Percentiles rank a stretch among this genome's conserved stretches.
phyloP scores from a whole-genome alignment of 2,329 filamentous ascomycete species.

The Penicillium frequentans region DNA sequence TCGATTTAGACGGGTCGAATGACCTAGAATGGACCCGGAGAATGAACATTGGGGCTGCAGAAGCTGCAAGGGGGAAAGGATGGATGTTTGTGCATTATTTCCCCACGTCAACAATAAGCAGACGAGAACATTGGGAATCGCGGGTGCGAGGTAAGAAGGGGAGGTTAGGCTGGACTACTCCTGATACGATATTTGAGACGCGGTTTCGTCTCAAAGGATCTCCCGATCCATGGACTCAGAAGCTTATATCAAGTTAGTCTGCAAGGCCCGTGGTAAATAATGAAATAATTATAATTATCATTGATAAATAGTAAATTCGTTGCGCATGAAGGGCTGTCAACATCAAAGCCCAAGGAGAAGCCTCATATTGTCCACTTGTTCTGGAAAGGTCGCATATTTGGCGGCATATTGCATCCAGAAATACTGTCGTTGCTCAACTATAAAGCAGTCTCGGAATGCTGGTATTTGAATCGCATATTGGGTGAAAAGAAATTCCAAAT shows the following conservation, averaged over 20 bases:
- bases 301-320: background rate
- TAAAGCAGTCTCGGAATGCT: constrained; percentile 15
- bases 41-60: constrained; percentile 24
- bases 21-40: constrained; percentile 27
- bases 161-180: constrained; percentile 28
- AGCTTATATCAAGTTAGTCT: constrained; percentile 18
- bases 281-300: constrained; percentile 9
- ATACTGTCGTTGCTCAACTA: constrained; percentile 15
- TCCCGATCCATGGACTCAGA: constrained; percentile 29
- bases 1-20: constrained; percentile 26
- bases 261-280: constrained; percentile 1
- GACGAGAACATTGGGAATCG: constrained; percentile 25
- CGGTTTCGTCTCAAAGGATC: constrained; percentile 27
- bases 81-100: constrained; percentile 26
- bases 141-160: constrained; percentile 26
- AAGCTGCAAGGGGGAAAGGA: constrained; percentile 23
- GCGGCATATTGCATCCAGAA: constrained; percentile 19
- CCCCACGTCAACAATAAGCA: constrained; percentile 23
- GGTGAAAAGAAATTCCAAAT: constrained; percentile 19
- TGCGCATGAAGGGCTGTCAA: background rate
- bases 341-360: constrained; percentile 11
- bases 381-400: constrained; percentile 16
- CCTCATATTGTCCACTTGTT: constrained; percentile 20
- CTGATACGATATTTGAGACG: constrained; percentile 25
- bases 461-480: constrained; percentile 19